phyloP scores from a whole-genome alignment of 306 rosid species.

The Echinosophora koreensis region DNA sequence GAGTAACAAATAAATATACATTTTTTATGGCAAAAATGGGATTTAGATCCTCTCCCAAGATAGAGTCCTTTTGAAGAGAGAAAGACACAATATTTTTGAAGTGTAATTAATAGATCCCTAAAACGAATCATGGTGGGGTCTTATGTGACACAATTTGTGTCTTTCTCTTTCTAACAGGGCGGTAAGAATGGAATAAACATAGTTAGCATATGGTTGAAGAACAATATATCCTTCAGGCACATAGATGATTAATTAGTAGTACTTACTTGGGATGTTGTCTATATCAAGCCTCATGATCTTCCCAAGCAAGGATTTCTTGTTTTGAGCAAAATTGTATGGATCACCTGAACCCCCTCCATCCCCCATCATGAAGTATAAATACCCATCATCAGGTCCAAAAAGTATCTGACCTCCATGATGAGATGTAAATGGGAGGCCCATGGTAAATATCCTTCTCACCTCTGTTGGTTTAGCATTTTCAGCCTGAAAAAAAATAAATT shows the following conservation, averaged over 20 bases:
- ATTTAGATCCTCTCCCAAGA: no score
- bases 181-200: not conserved
- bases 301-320: constrained; percentile 97
- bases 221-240: not conserved
- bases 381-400: constrained; percentile 89
- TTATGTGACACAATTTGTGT: no score
- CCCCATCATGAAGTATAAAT: constrained; percentile 91
- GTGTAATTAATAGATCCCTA: no score
- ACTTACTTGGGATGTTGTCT: constrained; percentile 81
- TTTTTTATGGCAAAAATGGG: no score
- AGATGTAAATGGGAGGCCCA: constrained; percentile 85
- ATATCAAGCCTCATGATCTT: constrained; percentile 93
- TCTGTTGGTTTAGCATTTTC: constrained; percentile 85
- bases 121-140: no score
- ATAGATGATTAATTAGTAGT: constrained; percentile 1
- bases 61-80: no score
- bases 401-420: constrained; percentile 96
- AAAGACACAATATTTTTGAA: no score
- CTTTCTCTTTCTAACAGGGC: no score
- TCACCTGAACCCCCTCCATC: constrained; percentile 87
- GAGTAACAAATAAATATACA: not conserved
- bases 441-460: constrained; percentile 92
- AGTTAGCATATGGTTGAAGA: constrained; percentile 6
- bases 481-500: constrained; percentile 77
- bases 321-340: constrained; percentile 88